Evolutionary conservation across 768 basidiomycete species (phyloP).

Genomic region (Russula sp.): DNA sequence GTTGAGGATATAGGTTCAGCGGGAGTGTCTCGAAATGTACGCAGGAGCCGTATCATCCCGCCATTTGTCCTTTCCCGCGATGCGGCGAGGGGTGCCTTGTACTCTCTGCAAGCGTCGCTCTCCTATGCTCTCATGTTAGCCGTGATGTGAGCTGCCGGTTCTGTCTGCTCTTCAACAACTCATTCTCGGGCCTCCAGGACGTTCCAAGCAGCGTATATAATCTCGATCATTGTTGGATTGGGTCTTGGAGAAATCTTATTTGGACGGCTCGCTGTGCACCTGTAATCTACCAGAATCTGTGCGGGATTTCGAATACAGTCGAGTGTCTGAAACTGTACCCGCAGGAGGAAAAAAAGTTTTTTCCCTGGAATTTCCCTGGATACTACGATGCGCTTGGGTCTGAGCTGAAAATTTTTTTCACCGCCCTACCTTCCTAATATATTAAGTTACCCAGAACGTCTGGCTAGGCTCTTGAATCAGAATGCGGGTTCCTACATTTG

Average conservation of each 20-base stretch:
- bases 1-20: neutral
- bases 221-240: constrained; percentile 62
- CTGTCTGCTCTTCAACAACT: neutral
- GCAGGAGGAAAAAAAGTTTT: no score
- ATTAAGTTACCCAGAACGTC: neutral
- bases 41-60: constrained; percentile 34
- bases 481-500: constrained; percentile 33
- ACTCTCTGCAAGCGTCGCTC: constrained; percentile 54
- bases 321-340: neutral
- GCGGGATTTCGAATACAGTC: neutral
- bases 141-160: constrained; percentile 52
- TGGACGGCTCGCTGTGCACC: constrained; percentile 40
- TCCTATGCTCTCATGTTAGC: constrained; percentile 72
- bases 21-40: constrained; percentile 6
- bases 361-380: no score
- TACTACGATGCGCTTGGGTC: no score
- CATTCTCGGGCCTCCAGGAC: constrained; percentile 45
- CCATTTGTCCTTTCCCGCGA: constrained; percentile 68
- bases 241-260: constrained; percentile 70
- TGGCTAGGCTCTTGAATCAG: neutral
- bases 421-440: neutral
- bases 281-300: neutral
- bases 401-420: constrained; percentile 18
- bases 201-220: constrained; percentile 71
- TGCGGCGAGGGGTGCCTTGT: constrained; percentile 58